These are phyloP conservation scores for Telopea speciosissima DNA, from an alignment of 177 flowering plant species.

Conservation along the genomic window DNA sequence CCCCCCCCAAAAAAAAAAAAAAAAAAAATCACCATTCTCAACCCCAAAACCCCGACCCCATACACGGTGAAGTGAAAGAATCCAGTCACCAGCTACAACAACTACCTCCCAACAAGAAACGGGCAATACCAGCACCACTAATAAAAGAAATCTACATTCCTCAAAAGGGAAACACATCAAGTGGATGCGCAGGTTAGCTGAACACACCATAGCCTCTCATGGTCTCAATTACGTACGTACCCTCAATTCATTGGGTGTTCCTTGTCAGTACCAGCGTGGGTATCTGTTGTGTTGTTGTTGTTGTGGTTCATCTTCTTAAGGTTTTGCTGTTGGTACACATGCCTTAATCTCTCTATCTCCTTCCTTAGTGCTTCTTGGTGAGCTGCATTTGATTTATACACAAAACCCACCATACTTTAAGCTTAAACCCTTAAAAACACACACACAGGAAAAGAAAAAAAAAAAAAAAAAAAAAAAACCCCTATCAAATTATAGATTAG, in stretches of 20 bases:
- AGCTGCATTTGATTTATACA: constrained; percentile 19
- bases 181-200: constrained; percentile 15
- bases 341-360: constrained; percentile 39
- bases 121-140: too few relatives aligned
- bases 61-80: too few relatives aligned
- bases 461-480: too few relatives aligned
- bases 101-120: too few relatives aligned
- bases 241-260: constrained; percentile 7
- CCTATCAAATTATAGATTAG: too few relatives aligned
- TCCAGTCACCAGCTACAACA: too few relatives aligned
- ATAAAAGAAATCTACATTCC: neutral
- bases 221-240: too few relatives aligned
- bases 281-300: neutral
- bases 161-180: constrained; percentile 9
- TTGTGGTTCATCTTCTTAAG: constrained; percentile 21
- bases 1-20: too few relatives aligned
- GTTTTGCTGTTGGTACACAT: constrained; percentile 34
- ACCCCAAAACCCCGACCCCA: too few relatives aligned
- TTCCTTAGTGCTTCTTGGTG: constrained; percentile 38
- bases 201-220: neutral
- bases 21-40: too few relatives aligned
- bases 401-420: neutral
- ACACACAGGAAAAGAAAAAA: too few relatives aligned
- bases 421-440: neutral
- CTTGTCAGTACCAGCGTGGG: constrained; percentile 6